Percentiles rank a stretch among this genome's conserved stretches.
These are phyloP conservation scores for Saturnispora bothae DNA, from an alignment of 805 yeast species.

Conservation along the genomic window DNA sequence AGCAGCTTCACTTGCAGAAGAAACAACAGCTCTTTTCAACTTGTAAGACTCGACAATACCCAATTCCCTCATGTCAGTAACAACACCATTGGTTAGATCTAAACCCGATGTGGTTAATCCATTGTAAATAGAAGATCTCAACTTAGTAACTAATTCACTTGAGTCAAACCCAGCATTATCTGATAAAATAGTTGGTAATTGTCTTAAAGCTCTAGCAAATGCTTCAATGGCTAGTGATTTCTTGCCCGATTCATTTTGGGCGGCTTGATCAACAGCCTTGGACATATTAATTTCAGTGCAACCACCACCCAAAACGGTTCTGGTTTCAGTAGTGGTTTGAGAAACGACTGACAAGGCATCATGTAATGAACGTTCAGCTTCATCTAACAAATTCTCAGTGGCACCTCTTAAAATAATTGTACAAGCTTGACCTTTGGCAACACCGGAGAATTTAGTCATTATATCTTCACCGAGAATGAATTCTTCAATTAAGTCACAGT, in stretches of 20 bases:
- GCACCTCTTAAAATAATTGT: slow-evolving; percentile 95
- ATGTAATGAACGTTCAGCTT: slow-evolving; percentile 93
- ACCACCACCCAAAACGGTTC: slow-evolving; percentile 91
- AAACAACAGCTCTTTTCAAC: slow-evolving; percentile 85
- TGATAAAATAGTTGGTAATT: slow-evolving; percentile 88
- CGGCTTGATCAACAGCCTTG: slow-evolving; percentile 86
- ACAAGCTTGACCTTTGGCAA: slow-evolving; percentile 91
- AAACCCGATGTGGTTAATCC: slow-evolving; percentile 90
- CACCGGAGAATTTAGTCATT: slow-evolving; percentile 90
- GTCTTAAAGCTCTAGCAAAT: slow-evolving; percentile 88
- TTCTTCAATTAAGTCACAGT: slow-evolving; percentile 86
- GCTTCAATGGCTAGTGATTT: slow-evolving; percentile 90
- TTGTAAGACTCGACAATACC: slow-evolving; percentile 92
- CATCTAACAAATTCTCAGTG: slow-evolving; percentile 96
- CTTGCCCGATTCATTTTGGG: slow-evolving; percentile 88
- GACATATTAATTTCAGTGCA: slow-evolving; percentile 92
- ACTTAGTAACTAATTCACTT: slow-evolving; percentile 79
- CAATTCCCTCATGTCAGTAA: slow-evolving; percentile 88
- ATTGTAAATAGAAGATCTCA: slow-evolving; percentile 82
- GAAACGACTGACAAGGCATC: slow-evolving; percentile 94
- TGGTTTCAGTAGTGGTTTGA: slow-evolving; percentile 86
- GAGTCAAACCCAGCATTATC: slow-evolving; percentile 97
- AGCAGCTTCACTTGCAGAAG: slow-evolving; percentile 96
- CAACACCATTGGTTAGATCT: slow-evolving; percentile 71
- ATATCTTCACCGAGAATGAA: slow-evolving; percentile 86